phyloP scores from a whole-genome alignment of 441 rosid genomes.

The Croton setiger region DNA sequence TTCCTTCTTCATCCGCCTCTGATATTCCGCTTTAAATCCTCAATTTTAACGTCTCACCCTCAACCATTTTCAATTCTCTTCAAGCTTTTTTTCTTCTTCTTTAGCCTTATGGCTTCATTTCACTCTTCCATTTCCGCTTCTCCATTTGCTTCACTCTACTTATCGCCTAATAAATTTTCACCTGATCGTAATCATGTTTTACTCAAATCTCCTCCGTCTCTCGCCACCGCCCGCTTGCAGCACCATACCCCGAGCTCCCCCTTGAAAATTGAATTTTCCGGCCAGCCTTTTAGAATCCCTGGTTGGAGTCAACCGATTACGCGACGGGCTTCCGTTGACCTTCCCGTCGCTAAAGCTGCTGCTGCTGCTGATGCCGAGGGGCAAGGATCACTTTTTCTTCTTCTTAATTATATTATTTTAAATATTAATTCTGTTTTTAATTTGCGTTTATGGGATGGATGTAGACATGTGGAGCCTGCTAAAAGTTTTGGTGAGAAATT shows the following conservation, averaged over 20 bases:
- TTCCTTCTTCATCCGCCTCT: not conserved
- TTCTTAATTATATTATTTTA: not conserved
- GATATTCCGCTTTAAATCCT: conserved; percentile 22
- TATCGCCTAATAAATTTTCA: conserved; percentile 20
- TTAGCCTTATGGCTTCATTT: conserved; percentile 33
- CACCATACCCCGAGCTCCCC: not conserved
- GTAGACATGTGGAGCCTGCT: conserved; percentile 39
- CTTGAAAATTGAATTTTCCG: conserved; percentile 15
- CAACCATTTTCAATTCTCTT: not conserved
- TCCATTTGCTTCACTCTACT: conserved; percentile 33
- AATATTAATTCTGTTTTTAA: not conserved
- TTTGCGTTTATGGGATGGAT: conserved; percentile 2
- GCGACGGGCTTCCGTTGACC: conserved; percentile 24
- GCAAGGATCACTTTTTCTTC: conserved; percentile 20
- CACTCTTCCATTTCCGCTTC: conserved; percentile 13
- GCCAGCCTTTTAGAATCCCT: conserved; percentile 19
- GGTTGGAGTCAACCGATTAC: conserved; percentile 25
- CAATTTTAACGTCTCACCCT: not conserved
- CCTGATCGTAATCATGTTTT: conserved; percentile 14
- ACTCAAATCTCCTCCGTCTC: conserved; percentile 18
- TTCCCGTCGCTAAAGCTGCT: conserved; percentile 33
- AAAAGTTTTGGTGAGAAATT: conserved; percentile 47
- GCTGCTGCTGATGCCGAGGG: conserved; percentile 47
- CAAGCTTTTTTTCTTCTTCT: not conserved
- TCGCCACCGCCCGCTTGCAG: conserved; percentile 27